These are phyloP conservation scores for Collariella sp. DNA, from an alignment of 495 filamentous ascomycete species.

Conservation along the genomic window DNA sequence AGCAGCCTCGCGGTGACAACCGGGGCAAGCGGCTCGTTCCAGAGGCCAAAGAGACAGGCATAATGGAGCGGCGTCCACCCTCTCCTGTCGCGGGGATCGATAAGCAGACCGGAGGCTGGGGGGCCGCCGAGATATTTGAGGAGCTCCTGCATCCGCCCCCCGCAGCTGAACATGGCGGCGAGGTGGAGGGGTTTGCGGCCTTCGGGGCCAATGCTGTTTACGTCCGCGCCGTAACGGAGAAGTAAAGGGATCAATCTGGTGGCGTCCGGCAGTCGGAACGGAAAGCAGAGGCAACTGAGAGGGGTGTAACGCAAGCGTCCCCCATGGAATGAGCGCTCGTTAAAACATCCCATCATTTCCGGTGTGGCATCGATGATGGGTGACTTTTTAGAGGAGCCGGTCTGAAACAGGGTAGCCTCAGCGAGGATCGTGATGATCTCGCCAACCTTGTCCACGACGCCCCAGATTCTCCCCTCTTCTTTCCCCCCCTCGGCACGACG, in stretches of 20 bases:
- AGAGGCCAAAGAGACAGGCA: constrained; percentile 14
- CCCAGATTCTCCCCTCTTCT: too few species aligned
- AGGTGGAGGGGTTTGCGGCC: constrained; percentile 12
- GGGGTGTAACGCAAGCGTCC: neutral
- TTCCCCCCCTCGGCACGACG: neutral
- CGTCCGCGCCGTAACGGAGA: constrained; percentile 8
- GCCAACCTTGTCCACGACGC: neutral
- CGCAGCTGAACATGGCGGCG: constrained; percentile 6
- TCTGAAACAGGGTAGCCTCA: constrained; percentile 8
- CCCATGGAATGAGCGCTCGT: too few species aligned
- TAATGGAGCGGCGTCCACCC: constrained; percentile 20
- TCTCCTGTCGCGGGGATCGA: constrained; percentile 6
- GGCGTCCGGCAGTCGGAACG: neutral
- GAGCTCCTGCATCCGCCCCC: neutral
- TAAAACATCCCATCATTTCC: too few species aligned
- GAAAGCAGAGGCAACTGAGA: constrained; percentile 2
- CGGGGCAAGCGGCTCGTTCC: neutral
- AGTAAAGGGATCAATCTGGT: neutral
- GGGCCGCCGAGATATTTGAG: constrained; percentile 6
- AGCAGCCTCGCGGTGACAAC: neutral
- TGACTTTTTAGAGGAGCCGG: neutral
- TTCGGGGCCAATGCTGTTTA: neutral
- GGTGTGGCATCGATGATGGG: constrained; percentile 10
- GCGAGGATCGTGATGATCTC: constrained; percentile 11
- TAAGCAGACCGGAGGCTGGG: neutral